phyloP scores from a whole-genome alignment of 2,329 filamentous ascomycete genomes.

The Huntiella abstrusa region DNA sequence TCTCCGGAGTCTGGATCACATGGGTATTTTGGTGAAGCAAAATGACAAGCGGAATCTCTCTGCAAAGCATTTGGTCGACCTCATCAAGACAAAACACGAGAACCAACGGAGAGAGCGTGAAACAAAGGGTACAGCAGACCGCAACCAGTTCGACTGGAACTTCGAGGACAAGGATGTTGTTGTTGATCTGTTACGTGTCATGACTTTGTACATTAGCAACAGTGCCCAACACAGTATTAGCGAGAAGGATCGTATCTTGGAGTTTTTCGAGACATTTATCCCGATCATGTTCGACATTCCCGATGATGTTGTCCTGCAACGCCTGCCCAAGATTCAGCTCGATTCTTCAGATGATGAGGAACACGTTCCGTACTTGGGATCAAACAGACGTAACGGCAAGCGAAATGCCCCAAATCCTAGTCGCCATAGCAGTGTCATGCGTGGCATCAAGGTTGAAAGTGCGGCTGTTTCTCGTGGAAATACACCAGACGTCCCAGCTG shows the following conservation, averaged over 20 bases:
- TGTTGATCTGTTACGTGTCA: conserved; percentile 40
- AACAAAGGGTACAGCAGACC: conserved; percentile 39
- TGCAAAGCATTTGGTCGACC: conserved; percentile 72
- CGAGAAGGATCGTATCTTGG: conserved; percentile 54
- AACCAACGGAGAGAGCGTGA: conserved; percentile 61
- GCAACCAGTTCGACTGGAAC: conserved; percentile 56
- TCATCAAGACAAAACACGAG: conserved; percentile 83
- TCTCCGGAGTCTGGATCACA: conserved; percentile 90
- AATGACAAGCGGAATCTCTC: conserved; percentile 84
- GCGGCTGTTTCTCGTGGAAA: conserved; percentile 71
- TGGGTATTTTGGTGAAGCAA: conserved; percentile 76
- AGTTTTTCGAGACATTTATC: conserved; percentile 61
- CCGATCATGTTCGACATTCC: conserved; percentile 59
- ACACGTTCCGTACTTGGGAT: conserved; percentile 46
- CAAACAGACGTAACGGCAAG: conserved; percentile 46
- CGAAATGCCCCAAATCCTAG: conserved; percentile 68
- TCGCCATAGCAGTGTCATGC: conserved; percentile 50
- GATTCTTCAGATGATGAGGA: conserved; percentile 61
- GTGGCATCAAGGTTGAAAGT: conserved; percentile 62
- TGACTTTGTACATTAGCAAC: conserved; percentile 45
- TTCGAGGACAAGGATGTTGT: conserved; percentile 56
- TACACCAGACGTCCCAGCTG: conserved; percentile 65
- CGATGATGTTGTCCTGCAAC: conserved; percentile 47
- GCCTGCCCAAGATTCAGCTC: conserved; percentile 48
- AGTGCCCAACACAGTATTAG: conserved; percentile 52